Base-by-base conservation (phyloP, 2,329 filamentous ascomycete species). In the Colletotrichum sp. region DNA sequence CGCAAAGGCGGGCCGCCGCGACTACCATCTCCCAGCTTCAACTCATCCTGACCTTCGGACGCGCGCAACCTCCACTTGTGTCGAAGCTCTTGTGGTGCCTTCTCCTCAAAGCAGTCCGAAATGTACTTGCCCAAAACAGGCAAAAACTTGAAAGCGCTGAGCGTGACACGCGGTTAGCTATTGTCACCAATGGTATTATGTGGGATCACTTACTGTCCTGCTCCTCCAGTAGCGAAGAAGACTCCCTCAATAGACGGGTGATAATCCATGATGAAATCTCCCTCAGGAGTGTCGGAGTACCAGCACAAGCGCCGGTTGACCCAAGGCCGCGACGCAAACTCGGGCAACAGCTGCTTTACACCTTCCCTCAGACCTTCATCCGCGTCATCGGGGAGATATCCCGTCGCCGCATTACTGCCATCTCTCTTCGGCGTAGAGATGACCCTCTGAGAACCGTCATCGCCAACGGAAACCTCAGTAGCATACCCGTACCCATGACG, bases 261-360 rank as follows among this genome's bases (percentile, higher is more conserved):
- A 71, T 89, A 85, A 24, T 89, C 88, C 28, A 93, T 87, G 61
- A 93, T 86, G 80, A 93, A 93, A 77, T 93, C 89, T 2, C 91
- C 91, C n/a, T 87, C 87, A 0, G 91, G 91, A 73, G 92, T 93
- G 82, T 93, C 92, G 5, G 89, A 91, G 78, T 93, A 93, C 91
- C 91, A 93, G 78, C 92, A 93, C 56, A 93, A 82, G 6, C 90
- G 84, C 8, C 87, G 88, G 13, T 85, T 83, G 13, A 84, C 80
- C 83, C 92, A 93, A 1, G 86, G 85, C 7, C 90, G 83, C 1
- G 89, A 85, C 2, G 84, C 87, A 71, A 93, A 86, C 15, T 86
- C 83, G 0, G 92, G 91, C 4, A 93, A 85, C 68, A 92, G 86
- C 60, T 89, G 85, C 24, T 82, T 81, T 18, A 93, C 80, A 2